A percentile compares a stretch with the other conserved stretches of the same genome.
Evolutionary conservation across 768 basidiomycete genomes (phyloP).

Genomic region (Chalciporus sphaerocephalus): DNA sequence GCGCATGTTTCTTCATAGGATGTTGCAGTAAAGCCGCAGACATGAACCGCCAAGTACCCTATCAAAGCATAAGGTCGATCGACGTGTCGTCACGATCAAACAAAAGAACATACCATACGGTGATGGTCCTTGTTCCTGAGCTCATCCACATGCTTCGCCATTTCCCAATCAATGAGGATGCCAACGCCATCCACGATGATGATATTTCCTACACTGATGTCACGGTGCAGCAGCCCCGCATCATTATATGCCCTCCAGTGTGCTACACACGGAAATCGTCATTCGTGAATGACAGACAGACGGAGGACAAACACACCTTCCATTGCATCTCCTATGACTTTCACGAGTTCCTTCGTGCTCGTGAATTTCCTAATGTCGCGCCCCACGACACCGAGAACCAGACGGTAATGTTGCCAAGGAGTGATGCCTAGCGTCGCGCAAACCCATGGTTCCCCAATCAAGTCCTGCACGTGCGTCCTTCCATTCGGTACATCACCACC

Average conservation of each 20-base stretch:
- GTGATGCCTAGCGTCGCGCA: neutral
- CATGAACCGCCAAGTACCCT: constrained; percentile 5
- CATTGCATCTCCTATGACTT: constrained; percentile 16
- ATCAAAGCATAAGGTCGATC: neutral
- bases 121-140: neutral
- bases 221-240: constrained; percentile 2
- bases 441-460: neutral
- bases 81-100: neutral
- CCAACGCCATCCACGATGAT: neutral
- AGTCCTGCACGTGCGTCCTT: constrained; percentile 5
- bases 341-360: constrained; percentile 9
- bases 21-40: neutral
- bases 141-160: neutral
- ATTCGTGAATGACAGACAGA: neutral
- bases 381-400: constrained; percentile 3
- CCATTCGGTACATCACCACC: neutral
- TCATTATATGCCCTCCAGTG: neutral
- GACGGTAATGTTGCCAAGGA: neutral
- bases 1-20: neutral
- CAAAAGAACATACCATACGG: neutral
- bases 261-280: constrained; percentile 8
- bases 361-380: neutral
- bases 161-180: neutral
- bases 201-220: constrained; percentile 20
- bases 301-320: neutral